Evolutionary conservation across 352 stramenopile genomes (phyloP).

Genomic region (Albugo laibachii): DNA sequence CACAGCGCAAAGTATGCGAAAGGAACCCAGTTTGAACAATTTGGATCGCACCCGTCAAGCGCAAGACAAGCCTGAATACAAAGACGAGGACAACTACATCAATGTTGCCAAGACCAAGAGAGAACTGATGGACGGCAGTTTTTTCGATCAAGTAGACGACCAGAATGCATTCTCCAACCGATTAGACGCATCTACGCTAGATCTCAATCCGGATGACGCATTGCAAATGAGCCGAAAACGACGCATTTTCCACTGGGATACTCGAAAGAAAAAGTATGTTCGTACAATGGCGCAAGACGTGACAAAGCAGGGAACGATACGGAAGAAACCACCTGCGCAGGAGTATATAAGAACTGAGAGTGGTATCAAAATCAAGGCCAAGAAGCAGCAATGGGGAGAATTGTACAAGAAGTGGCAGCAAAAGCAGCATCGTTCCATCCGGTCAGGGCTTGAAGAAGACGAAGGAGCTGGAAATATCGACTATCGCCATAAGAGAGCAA

Average conservation of each 20-base stretch:
- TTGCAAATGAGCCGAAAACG: slow-evolving; percentile 94
- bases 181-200: slow-evolving; percentile 92
- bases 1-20: slow-evolving; percentile 20
- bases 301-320: slow-evolving; percentile 58
- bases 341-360: slow-evolving; percentile 16
- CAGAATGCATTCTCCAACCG: slow-evolving; percentile 64
- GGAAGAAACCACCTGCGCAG: slow-evolving; percentile 16
- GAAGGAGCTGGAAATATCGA: slow-evolving; percentile 20
- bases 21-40: neutral
- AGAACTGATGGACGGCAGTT: slow-evolving; percentile 3
- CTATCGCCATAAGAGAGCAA: slow-evolving; percentile 33
- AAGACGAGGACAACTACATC: slow-evolving; percentile 76
- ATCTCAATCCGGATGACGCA: slow-evolving; percentile 97
- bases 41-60: neutral
- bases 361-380: slow-evolving; percentile 29
- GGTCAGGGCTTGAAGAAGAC: slow-evolving; percentile 45
- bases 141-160: slow-evolving; percentile 46
- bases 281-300: slow-evolving; percentile 85
- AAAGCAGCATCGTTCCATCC: slow-evolving; percentile 69
- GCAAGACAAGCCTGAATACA: slow-evolving; percentile 15
- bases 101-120: slow-evolving; percentile 47
- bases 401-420: slow-evolving; percentile 91
- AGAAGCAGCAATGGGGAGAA: slow-evolving; percentile 80
- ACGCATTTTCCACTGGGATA: slow-evolving; percentile 97
- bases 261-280: slow-evolving; percentile 94